These are phyloP conservation scores for Hypoxylon fragiforme DNA, from an alignment of 495 filamentous ascomycete species.

Conservation along the genomic window DNA sequence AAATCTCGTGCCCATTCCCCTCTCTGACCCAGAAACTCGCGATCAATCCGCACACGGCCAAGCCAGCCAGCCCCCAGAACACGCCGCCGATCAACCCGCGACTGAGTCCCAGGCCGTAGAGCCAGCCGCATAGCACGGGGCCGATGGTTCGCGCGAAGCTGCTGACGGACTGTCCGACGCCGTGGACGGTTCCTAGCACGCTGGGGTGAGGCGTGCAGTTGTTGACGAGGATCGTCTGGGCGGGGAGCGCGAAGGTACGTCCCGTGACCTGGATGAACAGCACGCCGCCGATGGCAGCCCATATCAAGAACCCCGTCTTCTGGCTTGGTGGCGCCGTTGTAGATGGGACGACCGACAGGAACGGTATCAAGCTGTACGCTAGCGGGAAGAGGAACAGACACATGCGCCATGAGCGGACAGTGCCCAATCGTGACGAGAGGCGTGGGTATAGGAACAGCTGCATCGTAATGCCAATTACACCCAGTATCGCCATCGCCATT, in stretches of 20 bases:
- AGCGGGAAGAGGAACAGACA: constrained; percentile 74
- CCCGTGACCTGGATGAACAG: constrained; percentile 74
- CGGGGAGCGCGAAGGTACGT: constrained; percentile 81
- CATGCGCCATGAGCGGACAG: constrained; percentile 66
- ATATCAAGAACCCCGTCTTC: constrained; percentile 67
- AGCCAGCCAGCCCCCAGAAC: constrained; percentile 70
- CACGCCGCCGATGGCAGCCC: constrained; percentile 68
- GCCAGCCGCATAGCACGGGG: constrained; percentile 69
- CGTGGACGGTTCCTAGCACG: constrained; percentile 81
- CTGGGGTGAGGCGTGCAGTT: constrained; percentile 82
- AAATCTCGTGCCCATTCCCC: constrained; percentile 72
- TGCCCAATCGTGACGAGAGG: constrained; percentile 68
- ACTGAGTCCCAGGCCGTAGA: constrained; percentile 71
- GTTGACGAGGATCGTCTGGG: constrained; percentile 77
- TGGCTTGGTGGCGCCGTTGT: constrained; percentile 59
- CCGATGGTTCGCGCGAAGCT: constrained; percentile 74
- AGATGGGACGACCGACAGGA: constrained; percentile 70
- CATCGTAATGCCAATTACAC: constrained; percentile 73
- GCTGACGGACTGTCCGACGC: constrained; percentile 74
- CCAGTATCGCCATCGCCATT: constrained; percentile 76
- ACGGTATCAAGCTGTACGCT: constrained; percentile 72
- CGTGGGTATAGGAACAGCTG: constrained; percentile 78
- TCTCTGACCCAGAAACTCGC: constrained; percentile 71
- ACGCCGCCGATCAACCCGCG: constrained; percentile 74
- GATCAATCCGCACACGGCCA: constrained; percentile 63